These are phyloP conservation scores for Gastrodia elata DNA, from an alignment of 106 monocot species.

Conservation along the genomic window DNA sequence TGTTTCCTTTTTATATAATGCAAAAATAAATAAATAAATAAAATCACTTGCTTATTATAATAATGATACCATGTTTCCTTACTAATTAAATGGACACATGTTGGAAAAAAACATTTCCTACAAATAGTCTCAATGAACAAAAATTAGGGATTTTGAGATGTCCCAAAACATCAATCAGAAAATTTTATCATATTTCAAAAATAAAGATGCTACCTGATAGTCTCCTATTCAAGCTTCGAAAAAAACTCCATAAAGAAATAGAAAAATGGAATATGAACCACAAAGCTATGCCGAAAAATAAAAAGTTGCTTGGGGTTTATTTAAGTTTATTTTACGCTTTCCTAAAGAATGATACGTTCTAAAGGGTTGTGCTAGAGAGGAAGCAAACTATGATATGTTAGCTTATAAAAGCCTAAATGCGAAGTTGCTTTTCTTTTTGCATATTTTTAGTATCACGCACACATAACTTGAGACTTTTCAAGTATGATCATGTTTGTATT, in stretches of 20 bases:
- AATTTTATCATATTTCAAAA: background rate
- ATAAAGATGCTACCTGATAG: background rate
- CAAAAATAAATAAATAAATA: background rate
- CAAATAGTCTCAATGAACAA: background rate
- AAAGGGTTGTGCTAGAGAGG: no score
- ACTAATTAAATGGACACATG: background rate
- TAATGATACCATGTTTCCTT: background rate
- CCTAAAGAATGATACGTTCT: no score
- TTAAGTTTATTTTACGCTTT: no score
- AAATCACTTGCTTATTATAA: background rate
- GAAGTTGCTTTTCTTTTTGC: no score
- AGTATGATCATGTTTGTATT: no score
- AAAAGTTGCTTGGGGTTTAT: no score
- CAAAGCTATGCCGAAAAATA: no score
- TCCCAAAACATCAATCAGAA: background rate
- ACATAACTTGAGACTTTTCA: no score
- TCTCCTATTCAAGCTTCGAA: background rate
- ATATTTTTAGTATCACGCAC: no score
- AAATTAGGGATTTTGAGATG: background rate
- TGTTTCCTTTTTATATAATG: background rate
- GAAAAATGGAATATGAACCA: no score
- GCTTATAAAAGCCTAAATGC: no score
- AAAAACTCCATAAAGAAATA: background rate
- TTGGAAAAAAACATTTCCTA: background rate
- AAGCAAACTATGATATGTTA: no score